Conservation (phyloP, 225 moss, liverwort and hornwort genomes). For the Physcomitrellopsis africana region DNA sequence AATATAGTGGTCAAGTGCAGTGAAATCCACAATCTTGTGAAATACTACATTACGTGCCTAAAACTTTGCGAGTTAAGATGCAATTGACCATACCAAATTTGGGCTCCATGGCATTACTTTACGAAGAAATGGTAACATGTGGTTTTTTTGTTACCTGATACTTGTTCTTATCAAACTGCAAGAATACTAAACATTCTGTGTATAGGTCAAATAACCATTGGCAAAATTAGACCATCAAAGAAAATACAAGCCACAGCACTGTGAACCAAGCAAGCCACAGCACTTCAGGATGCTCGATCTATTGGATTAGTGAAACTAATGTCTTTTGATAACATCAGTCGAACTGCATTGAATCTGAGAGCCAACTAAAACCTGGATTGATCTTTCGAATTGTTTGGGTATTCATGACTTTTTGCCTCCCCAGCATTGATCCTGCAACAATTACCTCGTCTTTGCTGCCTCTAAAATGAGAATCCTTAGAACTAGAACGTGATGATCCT, state of each 20-base stretch:
- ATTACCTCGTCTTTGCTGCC: slow-evolving; percentile 2
- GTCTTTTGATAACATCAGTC: neutral
- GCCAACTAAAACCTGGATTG: slow-evolving; percentile 44
- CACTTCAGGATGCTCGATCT: neutral
- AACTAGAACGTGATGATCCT: slow-evolving; percentile 23
- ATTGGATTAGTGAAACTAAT: neutral
- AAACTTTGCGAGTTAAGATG: too few species aligned
- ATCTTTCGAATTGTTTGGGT: slow-evolving; percentile 30
- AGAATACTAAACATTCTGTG: neutral
- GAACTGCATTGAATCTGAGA: slow-evolving; percentile 21
- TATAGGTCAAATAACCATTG: neutral
- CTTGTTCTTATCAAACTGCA: neutral
- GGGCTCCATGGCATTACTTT: neutral
- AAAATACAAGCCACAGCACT: too few species aligned
- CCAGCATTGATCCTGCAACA: slow-evolving; percentile 31
- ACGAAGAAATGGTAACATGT: neutral
- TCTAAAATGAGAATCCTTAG: slow-evolving; percentile 21
- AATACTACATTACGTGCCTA: too few species aligned
- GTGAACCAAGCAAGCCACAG: slow-evolving; percentile 1
- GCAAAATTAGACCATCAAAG: neutral
- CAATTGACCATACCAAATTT: neutral
- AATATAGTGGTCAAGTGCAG: too few species aligned
- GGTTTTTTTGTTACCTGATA: neutral
- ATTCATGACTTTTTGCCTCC: slow-evolving; percentile 34
- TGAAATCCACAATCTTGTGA: too few species aligned